Percentiles rank a stretch among this genome's conserved stretches.
These are phyloP conservation scores for Psidium friedrichsthalianum DNA, from an alignment of 345 rosid species.

Conservation along the genomic window DNA sequence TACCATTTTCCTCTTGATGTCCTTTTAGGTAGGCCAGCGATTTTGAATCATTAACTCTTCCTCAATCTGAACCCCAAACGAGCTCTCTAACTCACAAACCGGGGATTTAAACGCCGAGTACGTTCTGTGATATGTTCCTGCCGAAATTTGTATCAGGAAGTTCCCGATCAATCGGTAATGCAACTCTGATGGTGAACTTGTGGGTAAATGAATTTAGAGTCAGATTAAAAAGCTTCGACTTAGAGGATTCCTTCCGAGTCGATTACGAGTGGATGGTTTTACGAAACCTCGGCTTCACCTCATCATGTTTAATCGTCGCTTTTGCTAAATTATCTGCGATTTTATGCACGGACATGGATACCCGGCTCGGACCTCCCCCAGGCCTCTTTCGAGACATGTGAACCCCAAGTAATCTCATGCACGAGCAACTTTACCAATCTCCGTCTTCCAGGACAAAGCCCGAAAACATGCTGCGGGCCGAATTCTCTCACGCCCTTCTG, in stretches of 20 bases:
- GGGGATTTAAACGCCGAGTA: not conserved
- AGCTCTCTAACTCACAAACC: not conserved
- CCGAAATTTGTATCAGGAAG: not conserved
- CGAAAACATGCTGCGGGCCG: not conserved
- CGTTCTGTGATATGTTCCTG: not conserved
- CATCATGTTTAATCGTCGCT: not conserved
- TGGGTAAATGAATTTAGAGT: not conserved
- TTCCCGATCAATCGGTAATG: not conserved
- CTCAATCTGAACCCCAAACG: not conserved
- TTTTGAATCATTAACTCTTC: not conserved
- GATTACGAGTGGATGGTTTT: not conserved
- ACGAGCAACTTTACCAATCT: not conserved
- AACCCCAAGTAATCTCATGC: not conserved
- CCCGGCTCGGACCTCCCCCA: not conserved
- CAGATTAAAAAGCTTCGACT: too few relatives aligned
- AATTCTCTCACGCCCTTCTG: not conserved
- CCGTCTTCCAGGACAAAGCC: not conserved
- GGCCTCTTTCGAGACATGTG: not conserved
- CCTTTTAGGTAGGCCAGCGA: not conserved
- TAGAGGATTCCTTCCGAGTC: not conserved
- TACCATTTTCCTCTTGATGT: not conserved
- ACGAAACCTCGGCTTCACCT: not conserved
- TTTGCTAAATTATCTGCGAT: not conserved
- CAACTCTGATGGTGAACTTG: not conserved
- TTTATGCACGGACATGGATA: not conserved